Conservation (phyloP, 2,329 filamentous ascomycete genomes). For the Hortaea werneckii region DNA sequence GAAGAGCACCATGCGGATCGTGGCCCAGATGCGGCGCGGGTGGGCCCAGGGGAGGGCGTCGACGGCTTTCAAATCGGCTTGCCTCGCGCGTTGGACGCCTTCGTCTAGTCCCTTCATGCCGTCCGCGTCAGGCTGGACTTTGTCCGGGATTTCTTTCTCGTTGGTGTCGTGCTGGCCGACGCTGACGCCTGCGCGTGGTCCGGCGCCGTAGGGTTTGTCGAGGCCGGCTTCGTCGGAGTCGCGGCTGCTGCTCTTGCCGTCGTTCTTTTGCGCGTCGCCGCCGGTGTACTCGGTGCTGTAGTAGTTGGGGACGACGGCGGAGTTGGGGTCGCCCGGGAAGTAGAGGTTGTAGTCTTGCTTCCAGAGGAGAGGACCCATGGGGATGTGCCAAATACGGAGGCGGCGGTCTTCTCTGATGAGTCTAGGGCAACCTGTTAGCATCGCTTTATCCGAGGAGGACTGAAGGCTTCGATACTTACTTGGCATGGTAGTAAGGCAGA, state of each 20-base stretch:
- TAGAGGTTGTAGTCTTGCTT: conserved; percentile 15
- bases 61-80: conserved; percentile 4
- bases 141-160: not conserved
- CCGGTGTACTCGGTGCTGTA: conserved; percentile 10
- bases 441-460: not conserved
- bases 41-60: conserved; percentile 6
- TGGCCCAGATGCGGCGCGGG: conserved; percentile 9
- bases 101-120: not conserved
- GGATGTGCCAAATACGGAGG: conserved; percentile 46
- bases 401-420: conserved; percentile 53
- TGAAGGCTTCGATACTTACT: conserved; percentile 11
- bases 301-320: conserved; percentile 12
- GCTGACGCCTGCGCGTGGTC: not conserved
- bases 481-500: conserved; percentile 49
- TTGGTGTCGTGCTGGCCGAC: not conserved
- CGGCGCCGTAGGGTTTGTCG: not conserved
- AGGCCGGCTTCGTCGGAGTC: conserved; percentile 2
- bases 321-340: conserved; percentile 10
- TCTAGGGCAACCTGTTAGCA: not conserved
- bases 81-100: not conserved
- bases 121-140: not conserved
- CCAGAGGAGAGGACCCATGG: conserved; percentile 30
- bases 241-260: not conserved
- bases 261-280: not conserved
- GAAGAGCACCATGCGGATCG: conserved; percentile 9